A percentile compares a stretch with the other conserved stretches of the same genome.
phyloP scores from a whole-genome alignment of 139 green algal species.

The Micractinium conductrix region DNA sequence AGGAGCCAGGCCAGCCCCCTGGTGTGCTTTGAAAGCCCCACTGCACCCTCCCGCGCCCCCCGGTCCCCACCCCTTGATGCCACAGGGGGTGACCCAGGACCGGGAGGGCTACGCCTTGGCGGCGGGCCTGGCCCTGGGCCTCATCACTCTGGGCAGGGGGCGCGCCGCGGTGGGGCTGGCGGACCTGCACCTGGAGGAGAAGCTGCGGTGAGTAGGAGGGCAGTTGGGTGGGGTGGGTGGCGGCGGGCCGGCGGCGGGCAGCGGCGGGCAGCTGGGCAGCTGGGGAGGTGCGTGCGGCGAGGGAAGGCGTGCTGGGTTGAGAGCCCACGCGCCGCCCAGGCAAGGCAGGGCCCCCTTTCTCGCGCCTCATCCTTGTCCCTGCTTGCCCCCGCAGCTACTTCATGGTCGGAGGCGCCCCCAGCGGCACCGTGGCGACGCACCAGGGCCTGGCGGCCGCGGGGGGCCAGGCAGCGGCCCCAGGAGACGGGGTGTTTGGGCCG shows the following conservation, averaged over 20 bases:
- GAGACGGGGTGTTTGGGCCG: conserved; percentile 35
- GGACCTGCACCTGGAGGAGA: conserved; percentile 83
- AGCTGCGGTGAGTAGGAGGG: conserved; percentile 49
- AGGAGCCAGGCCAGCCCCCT: no score
- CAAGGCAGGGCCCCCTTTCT: not conserved
- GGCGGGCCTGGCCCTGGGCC: conserved; percentile 90
- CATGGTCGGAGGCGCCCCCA: conserved; percentile 68
- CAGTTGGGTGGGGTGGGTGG: not conserved
- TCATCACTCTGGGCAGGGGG: conserved; percentile 87
- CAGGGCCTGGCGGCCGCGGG: conserved; percentile 10
- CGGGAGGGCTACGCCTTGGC: conserved; percentile 91
- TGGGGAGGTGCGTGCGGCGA: no score
- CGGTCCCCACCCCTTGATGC: no score
- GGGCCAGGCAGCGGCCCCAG: not conserved
- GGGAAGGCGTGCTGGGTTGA: not conserved
- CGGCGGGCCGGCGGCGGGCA: no score
- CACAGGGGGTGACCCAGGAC: conserved; percentile 61
- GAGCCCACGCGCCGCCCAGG: no score
- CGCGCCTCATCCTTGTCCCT: not conserved
- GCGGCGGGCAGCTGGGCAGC: no score
- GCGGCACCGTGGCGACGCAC: conserved; percentile 28
- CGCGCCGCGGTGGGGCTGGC: conserved; percentile 62
- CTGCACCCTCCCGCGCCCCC: no score
- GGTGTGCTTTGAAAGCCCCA: no score
- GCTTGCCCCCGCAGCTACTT: conserved; percentile 57